phyloP scores from a whole-genome alignment of 2,329 filamentous ascomycete species.

The Aspergillus latus region DNA sequence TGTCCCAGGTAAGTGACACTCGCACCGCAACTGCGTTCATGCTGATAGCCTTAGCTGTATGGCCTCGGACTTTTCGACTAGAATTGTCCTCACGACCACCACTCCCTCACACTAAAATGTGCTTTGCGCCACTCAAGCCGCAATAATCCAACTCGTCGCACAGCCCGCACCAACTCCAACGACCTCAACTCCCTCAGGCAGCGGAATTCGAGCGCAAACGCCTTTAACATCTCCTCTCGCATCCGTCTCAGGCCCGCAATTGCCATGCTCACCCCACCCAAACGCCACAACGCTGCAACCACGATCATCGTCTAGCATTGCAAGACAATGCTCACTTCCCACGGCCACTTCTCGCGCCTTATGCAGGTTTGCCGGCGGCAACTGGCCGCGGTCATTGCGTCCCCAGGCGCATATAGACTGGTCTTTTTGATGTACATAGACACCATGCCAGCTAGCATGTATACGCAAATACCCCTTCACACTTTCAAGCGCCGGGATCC shows the following conservation, averaged over 20 bases:
- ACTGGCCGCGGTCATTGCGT: constrained; percentile 78
- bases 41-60: constrained; percentile 34
- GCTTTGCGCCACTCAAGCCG: constrained; percentile 21
- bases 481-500: constrained; percentile 49
- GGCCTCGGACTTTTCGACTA: constrained; percentile 48
- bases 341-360: constrained; percentile 65
- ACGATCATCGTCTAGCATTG: constrained; percentile 57
- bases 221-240: constrained; percentile 67
- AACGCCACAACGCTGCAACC: constrained; percentile 69
- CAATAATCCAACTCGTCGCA: constrained; percentile 77
- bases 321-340: constrained; percentile 88
- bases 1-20: constrained; percentile 45
- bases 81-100: background rate
- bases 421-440: constrained; percentile 67
- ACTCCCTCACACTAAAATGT: background rate
- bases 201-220: constrained; percentile 66
- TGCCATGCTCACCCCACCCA: constrained; percentile 98
- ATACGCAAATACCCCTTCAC: constrained; percentile 62
- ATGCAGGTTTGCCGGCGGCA: constrained; percentile 65
- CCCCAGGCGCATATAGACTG: constrained; percentile 73
- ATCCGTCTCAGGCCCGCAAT: constrained; percentile 72
- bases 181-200: constrained; percentile 56
- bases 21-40: background rate
- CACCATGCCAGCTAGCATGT: constrained; percentile 76
- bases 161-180: constrained; percentile 75